Conservation (phyloP, 208 protist genomes). For the Crithidia acanthocephali region DNA sequence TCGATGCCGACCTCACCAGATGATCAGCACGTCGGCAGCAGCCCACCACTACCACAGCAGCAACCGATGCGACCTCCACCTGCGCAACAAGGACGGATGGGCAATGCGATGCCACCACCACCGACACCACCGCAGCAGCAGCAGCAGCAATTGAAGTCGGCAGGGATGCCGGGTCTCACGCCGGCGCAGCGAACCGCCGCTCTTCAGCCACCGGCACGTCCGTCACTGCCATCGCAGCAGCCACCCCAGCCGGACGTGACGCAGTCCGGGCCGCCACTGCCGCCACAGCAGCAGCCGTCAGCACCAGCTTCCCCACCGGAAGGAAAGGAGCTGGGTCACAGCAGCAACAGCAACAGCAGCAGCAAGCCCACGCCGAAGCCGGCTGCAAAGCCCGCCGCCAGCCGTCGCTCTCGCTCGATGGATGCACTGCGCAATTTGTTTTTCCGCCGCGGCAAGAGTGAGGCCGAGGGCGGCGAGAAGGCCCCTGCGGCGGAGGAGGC, state of each 20-base stretch:
- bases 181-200: conserved; percentile 8
- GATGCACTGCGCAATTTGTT: conserved; percentile 58
- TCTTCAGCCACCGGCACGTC: conserved; percentile 14
- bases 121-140: neutral
- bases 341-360: neutral
- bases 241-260: neutral
- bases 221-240: conserved; percentile 5
- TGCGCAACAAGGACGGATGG: neutral
- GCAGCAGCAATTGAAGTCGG: conserved; percentile 6
- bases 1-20: conserved; percentile 1
- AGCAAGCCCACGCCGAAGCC: conserved; percentile 16
- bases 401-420: conserved; percentile 59
- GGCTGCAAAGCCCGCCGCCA: conserved; percentile 15
- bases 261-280: neutral
- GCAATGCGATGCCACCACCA: neutral
- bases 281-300: conserved; percentile 4
- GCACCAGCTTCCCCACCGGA: conserved; percentile 2
- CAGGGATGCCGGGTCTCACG: neutral
- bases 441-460: conserved; percentile 48
- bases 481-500: conserved; percentile 50
- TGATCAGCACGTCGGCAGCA: neutral
- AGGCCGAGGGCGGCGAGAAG: conserved; percentile 20
- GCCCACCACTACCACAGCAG: conserved; percentile 11
- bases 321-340: too few species aligned
- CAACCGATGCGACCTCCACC: neutral